Evolutionary conservation across 176 grass and related monocot genomes (phyloP).

Genomic region (Stipa capillata): DNA sequence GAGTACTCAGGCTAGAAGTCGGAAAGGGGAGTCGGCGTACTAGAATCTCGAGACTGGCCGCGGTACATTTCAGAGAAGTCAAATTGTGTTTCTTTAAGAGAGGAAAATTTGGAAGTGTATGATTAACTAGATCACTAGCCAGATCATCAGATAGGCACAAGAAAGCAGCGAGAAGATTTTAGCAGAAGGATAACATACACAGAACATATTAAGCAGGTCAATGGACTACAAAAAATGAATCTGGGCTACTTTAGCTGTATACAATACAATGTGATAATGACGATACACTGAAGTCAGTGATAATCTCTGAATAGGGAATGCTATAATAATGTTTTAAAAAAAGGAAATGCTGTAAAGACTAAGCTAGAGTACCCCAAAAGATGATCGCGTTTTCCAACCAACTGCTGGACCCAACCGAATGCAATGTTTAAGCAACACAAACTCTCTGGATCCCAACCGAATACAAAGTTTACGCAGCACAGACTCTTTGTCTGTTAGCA

Average conservation of each 20-base stretch:
- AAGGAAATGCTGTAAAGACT: too few species aligned
- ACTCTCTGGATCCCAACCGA: too few species aligned
- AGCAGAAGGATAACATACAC: neutral
- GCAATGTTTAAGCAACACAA: too few species aligned
- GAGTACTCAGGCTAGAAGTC: too few species aligned
- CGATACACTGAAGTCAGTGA: too few species aligned
- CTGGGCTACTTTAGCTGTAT: neutral
- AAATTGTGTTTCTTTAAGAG: neutral
- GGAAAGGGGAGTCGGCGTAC: too few species aligned
- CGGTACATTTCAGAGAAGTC: neutral
- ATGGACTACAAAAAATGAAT: neutral
- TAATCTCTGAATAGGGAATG: neutral
- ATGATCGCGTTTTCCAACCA: too few species aligned
- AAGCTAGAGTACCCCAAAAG: neutral
- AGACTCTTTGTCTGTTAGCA: too few species aligned
- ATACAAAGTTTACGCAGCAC: too few species aligned
- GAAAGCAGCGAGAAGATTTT: neutral
- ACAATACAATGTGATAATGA: too few species aligned
- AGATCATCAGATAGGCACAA: neutral
- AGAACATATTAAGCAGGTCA: neutral
- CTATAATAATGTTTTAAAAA: too few species aligned
- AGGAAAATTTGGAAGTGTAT: neutral
- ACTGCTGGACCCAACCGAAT: too few species aligned
- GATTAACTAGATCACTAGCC: neutral
- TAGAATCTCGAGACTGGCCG: neutral